Percentiles rank a stretch among this genome's conserved stretches.
phyloP scores from a whole-genome alignment of 129 eudicot genomes.

The Rutidosis leptorrhynchoides region DNA sequence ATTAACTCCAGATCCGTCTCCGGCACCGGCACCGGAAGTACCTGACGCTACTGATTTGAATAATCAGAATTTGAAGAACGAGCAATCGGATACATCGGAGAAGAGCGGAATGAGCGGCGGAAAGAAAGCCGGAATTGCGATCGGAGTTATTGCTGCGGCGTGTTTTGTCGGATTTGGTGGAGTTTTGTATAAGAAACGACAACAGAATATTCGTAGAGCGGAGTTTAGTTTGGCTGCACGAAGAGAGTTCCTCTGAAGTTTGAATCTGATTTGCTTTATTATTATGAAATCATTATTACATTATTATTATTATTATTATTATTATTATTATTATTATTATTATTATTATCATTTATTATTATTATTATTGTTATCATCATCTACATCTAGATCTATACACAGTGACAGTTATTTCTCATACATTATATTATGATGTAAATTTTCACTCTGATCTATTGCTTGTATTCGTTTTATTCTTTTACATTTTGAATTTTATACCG shows the following conservation, averaged over 20 bases:
- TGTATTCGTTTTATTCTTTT: slow-evolving; percentile 30
- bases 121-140: slow-evolving; percentile 53
- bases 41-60: slow-evolving; percentile 10
- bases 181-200: slow-evolving; percentile 51
- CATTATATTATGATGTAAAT: slow-evolving; percentile 29
- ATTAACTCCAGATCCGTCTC: slow-evolving; percentile 13
- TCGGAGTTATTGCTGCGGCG: slow-evolving; percentile 50
- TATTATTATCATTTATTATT: too few species aligned
- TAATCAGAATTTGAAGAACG: slow-evolving; percentile 18
- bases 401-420: slow-evolving; percentile 18
- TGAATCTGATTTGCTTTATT: slow-evolving; percentile 10
- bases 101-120: slow-evolving; percentile 51
- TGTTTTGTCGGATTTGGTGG: slow-evolving; percentile 42
- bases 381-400: slow-evolving; percentile 29
- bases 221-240: slow-evolving; percentile 54
- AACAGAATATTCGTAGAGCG: slow-evolving; percentile 50
- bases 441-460: slow-evolving; percentile 22
- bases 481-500: not conserved
- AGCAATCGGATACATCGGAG: slow-evolving; percentile 5
- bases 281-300: not conserved
- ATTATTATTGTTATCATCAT: not conserved
- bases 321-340: too few species aligned
- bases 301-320: not conserved
- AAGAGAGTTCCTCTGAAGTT: slow-evolving; percentile 44
- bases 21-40: slow-evolving; percentile 28